Evolutionary conservation across 768 basidiomycete genomes (phyloP), one percentile per base, ranked within the genome.

Genomic region (Gloeophyllum trabeum): DNA sequence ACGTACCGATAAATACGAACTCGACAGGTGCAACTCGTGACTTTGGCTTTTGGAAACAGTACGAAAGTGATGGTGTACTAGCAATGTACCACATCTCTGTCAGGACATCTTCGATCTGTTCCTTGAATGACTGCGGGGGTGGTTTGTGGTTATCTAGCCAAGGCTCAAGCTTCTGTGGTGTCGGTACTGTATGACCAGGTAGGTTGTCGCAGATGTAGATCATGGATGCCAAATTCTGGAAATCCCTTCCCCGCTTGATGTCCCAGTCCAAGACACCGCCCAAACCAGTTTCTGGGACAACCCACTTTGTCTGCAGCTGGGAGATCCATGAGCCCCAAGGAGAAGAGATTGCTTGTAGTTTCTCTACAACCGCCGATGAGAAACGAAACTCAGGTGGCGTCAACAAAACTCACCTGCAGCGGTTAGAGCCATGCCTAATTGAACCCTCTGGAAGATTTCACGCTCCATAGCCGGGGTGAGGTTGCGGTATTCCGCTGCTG

Each of bases 381-480:
- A 18, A 38, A 19, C 7, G 42, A 35, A 10, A n/a, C n/a, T 43
- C 22, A 19, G 35, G 39, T 24, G 42, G 43, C 10, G n/a, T 16
- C 4, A 24, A 45, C 12, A 38, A 22, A 6, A 38, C 62, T 35
- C 51, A 81, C 85, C 83, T 54, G 85, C 81, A 18, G 78, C 71
- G 5, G 81, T 80, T 37, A 91, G 64, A 13, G 75, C 64, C 63
- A 86, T 76, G 42, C 87, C 87, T 30, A 90, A 58, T 50, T 91
- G 88, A 13, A 91, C 87, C 21, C 88, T 68, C 50, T 85, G 81
- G 52, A 86, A 87, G 18, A 89, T 79, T 41, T 90, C 87, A 39
- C 86, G 74, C 56, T 90, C 85, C 3, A 32, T 32, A 32, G 28
- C 16, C 28, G 28, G 10, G 10, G 28, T 10, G 28, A 32, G 10